A percentile compares a stretch with the other conserved stretches of the same genome.
Evolutionary conservation across 202 grass and related monocot genomes (phyloP).

Genomic region (Sporobolus alterniflorus): DNA sequence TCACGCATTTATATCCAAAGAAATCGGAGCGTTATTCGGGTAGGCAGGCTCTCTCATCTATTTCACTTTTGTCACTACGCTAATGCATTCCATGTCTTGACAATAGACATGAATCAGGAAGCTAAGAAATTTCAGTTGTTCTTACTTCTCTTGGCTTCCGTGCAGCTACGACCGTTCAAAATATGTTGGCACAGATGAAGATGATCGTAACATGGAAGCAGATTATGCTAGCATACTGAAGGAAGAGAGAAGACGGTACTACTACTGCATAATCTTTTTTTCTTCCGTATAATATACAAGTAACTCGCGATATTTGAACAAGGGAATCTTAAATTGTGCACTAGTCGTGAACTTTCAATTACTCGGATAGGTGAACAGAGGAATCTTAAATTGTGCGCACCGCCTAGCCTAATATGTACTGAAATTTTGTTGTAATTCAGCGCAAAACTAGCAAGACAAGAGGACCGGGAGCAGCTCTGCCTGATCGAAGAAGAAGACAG

Average conservation of each 20-base stretch:
- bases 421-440: conserved; percentile 14
- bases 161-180: conserved; percentile 78
- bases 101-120: not conserved
- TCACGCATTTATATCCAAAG: not conserved
- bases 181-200: conserved; percentile 58
- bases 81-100: not conserved
- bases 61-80: not conserved
- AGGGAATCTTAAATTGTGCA: not conserved
- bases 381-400: not conserved
- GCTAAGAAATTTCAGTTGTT: not conserved
- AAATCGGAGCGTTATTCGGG: conserved; percentile 54
- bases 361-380: not conserved
- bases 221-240: conserved; percentile 73
- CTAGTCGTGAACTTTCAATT: too few species aligned
- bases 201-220: conserved; percentile 80
- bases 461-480: conserved; percentile 68
- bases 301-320: not conserved
- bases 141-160: not conserved
- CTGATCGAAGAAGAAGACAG: conserved; percentile 67
- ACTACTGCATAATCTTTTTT: not conserved
- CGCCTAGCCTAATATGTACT: not conserved
- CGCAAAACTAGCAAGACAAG: conserved; percentile 61
- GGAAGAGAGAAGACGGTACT: conserved; percentile 86
- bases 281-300: not conserved
- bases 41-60: conserved; percentile 16